Base-by-base conservation (phyloP, 805 yeast species). In the Teunomyces atbi region DNA sequence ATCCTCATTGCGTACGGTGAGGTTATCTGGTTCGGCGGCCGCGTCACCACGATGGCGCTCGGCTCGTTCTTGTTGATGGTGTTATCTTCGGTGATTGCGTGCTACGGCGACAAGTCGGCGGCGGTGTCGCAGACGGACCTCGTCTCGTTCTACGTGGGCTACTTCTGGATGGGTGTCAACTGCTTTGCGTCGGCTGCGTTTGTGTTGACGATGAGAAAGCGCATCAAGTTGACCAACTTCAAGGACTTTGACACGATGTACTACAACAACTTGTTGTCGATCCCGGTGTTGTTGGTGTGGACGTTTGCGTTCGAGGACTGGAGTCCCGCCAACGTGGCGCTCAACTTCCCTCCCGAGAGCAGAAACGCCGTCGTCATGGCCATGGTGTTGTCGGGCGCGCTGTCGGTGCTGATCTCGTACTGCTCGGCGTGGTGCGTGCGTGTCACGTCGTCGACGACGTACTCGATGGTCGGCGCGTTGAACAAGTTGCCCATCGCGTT, bases 361-460 rank as follows among this genome's bases (percentile, higher is more conserved):
- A 80, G 91, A 66, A 68, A 74, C 53, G 78, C 92, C 37, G 79
- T 89, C 48, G 77, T 89, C 53, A 69, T 84, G 38, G 84, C 89
- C 58, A 91, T 94, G 96, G 61, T 94, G 52, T 79, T 92, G 64
- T 89, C 97, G 30, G 99, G 99, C 69, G 81, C 88, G 57, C 85
- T 96, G 38, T 86, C 97, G 27, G 96, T 94, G 45, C 97, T 96
- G 74, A 94, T 94, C 66, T 92, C 98, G 38, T 94, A 94, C 81
- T 89, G 97, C 71, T 90, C 98, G 10, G 99, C 97, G 51, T 94
- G 99, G 99, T 94, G 99, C 81, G 96, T 94, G 55, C 89, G 99
- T 76, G 98, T 94, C 54, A 94, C 99, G 37, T 89, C 97, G 18
- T 91, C 98, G 21, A 94, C 99, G 46, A 94, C 99, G 46, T 94